Evolutionary conservation across 805 yeast genomes (phyloP).

Genomic region (Pichia phayaonensis): DNA sequence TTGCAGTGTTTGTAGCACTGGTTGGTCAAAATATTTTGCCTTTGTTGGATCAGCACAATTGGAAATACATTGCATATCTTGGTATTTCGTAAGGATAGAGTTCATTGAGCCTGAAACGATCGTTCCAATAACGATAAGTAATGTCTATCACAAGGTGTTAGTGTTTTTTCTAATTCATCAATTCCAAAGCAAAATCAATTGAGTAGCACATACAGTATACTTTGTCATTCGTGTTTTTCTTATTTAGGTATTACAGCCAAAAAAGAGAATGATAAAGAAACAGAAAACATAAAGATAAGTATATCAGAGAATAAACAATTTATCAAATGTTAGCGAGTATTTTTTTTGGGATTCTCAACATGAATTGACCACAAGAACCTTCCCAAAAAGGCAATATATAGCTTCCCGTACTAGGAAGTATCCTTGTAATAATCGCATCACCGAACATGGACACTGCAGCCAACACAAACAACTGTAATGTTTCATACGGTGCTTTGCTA

Average conservation of each 20-base stretch:
- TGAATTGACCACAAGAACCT: not conserved
- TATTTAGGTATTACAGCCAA: no score
- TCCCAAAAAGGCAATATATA: not conserved
- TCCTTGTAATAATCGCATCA: not conserved
- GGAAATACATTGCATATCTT: slow-evolving; percentile 65
- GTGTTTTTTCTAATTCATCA: not conserved
- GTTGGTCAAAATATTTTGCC: slow-evolving; percentile 60
- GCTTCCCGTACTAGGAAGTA: not conserved
- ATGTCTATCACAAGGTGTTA: slow-evolving; percentile 17
- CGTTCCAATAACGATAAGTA: slow-evolving; percentile 40
- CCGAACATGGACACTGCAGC: not conserved
- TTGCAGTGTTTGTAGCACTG: slow-evolving; percentile 70
- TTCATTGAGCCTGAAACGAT: slow-evolving; percentile 64
- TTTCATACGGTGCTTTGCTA: not conserved
- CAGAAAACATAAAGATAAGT: not conserved
- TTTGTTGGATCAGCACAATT: slow-evolving; percentile 42
- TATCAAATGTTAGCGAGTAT: no score
- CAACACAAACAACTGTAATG: not conserved
- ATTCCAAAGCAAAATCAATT: not conserved
- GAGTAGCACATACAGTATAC: not conserved
- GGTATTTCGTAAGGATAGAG: slow-evolving; percentile 67
- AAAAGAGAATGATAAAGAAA: not conserved
- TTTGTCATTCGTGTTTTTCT: not conserved
- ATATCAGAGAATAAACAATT: no score
- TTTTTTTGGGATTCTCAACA: not conserved